Conservation (phyloP, 2,329 filamentous ascomycete genomes). For the Taxawa tesnikishii region DNA sequence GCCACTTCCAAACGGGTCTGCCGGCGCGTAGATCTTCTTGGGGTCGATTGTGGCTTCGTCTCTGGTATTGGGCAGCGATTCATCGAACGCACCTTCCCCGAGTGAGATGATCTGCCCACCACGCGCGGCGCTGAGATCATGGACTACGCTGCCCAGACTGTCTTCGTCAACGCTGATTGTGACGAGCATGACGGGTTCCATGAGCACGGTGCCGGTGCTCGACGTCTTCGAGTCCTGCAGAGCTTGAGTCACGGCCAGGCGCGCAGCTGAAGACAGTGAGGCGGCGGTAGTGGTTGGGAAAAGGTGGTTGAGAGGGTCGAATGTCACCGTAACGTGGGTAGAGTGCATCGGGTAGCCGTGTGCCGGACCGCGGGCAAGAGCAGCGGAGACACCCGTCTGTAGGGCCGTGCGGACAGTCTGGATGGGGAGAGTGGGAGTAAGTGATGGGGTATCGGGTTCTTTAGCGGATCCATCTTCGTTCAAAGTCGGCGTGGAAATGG, state of each 20-base stretch:
- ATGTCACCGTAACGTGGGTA: constrained; percentile 55
- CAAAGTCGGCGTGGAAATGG: constrained; percentile 41
- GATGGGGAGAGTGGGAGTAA: constrained; percentile 43
- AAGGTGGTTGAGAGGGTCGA: constrained; percentile 54
- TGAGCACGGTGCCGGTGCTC: constrained; percentile 46
- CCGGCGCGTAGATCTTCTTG: constrained; percentile 69
- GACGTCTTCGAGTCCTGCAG: constrained; percentile 49
- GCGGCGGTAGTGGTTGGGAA: constrained; percentile 56
- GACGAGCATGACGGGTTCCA: constrained; percentile 90
- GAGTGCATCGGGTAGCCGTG: constrained; percentile 70
- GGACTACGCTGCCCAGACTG: constrained; percentile 68
- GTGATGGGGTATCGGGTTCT: constrained; percentile 29
- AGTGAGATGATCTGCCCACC: constrained; percentile 66
- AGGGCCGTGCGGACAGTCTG: constrained; percentile 42
- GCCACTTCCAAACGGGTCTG: constrained; percentile 57
- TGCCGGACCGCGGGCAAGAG: constrained; percentile 71
- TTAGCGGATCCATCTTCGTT: constrained; percentile 27
- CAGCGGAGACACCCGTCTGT: constrained; percentile 69
- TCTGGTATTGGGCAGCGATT: constrained; percentile 3
- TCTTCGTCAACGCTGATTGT: constrained; percentile 76
- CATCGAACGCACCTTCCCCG: constrained; percentile 23
- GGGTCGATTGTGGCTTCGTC: constrained; percentile 49
- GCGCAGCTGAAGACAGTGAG: constrained; percentile 55
- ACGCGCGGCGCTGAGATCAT: constrained; percentile 63
- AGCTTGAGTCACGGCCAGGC: constrained; percentile 54